phyloP scores from a whole-genome alignment of 2,329 filamentous ascomycete species.

The Allantophomopsis cytisporea region DNA sequence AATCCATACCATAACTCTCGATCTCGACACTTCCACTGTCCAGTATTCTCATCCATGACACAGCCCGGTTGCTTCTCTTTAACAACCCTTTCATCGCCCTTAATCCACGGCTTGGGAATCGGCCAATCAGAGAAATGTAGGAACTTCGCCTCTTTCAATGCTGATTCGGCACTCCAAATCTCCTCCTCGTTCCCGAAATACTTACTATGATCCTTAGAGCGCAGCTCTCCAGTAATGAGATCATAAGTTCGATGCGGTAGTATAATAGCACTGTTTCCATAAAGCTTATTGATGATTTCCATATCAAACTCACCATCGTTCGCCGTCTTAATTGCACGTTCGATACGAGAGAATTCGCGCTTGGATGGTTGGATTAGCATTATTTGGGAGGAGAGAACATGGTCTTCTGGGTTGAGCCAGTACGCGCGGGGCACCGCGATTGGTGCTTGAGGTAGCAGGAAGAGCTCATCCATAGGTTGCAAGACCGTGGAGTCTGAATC shows the following conservation, averaged over 20 bases:
- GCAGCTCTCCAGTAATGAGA: slow-evolving; percentile 40
- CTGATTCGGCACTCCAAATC: slow-evolving; percentile 35
- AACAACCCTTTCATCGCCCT: neutral
- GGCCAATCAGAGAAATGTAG: slow-evolving; percentile 65
- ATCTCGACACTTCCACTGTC: neutral
- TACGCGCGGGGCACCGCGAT: slow-evolving; percentile 61
- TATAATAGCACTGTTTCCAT: slow-evolving; percentile 33
- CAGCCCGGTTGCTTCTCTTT: neutral
- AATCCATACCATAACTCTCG: neutral
- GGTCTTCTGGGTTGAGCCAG: slow-evolving; percentile 43
- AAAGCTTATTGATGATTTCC: slow-evolving; percentile 42
- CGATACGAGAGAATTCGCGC: slow-evolving; percentile 26
- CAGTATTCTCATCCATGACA: neutral
- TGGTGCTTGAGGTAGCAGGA: slow-evolving; percentile 44
- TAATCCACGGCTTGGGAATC: slow-evolving; percentile 16
- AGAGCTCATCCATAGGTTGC: slow-evolving; percentile 55
- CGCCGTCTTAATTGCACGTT: slow-evolving; percentile 8
- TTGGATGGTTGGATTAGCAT: slow-evolving; percentile 46
- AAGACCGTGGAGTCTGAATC: slow-evolving; percentile 53
- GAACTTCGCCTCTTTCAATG: slow-evolving; percentile 46
- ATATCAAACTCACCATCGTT: slow-evolving; percentile 31
- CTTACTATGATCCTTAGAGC: slow-evolving; percentile 27
- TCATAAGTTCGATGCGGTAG: slow-evolving; percentile 41
- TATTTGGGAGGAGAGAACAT: slow-evolving; percentile 43
- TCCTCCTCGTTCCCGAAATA: slow-evolving; percentile 34